These are phyloP conservation scores for Nakazawaea pomicola DNA, from an alignment of 805 yeast genomes.

Conservation along the genomic window DNA sequence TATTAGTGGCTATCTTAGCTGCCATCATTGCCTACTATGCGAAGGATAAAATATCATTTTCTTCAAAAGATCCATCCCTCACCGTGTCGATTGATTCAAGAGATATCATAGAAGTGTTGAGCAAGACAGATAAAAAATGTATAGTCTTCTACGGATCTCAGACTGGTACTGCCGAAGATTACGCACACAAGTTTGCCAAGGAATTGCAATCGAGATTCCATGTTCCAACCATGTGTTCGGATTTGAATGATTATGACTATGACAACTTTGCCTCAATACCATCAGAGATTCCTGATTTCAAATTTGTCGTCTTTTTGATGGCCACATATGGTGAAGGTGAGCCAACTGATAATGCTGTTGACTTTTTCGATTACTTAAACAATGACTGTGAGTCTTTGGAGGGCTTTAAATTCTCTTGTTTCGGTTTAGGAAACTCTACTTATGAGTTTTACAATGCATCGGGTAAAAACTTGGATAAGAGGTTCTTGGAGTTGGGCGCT, in stretches of 20 bases:
- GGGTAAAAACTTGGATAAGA: slow-evolving; percentile 55
- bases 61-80: slow-evolving; percentile 24
- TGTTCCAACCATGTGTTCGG: slow-evolving; percentile 78
- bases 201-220: slow-evolving; percentile 82
- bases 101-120: slow-evolving; percentile 54
- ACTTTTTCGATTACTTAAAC: slow-evolving; percentile 66
- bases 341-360: slow-evolving; percentile 91
- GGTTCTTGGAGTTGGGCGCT: slow-evolving; percentile 63
- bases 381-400: slow-evolving; percentile 52
- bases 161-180: slow-evolving; percentile 98
- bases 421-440: slow-evolving; percentile 93
- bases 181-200: slow-evolving; percentile 84
- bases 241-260: slow-evolving; percentile 82
- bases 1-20: slow-evolving; percentile 58
- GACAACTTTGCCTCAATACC: slow-evolving; percentile 68
- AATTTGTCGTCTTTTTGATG: slow-evolving; percentile 53
- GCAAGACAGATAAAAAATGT: slow-evolving; percentile 63
- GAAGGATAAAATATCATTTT: slow-evolving; percentile 50
- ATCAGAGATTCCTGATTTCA: slow-evolving; percentile 41
- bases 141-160: slow-evolving; percentile 89
- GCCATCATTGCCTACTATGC: slow-evolving; percentile 65
- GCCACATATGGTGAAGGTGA: slow-evolving; percentile 99
- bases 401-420: slow-evolving; percentile 63
- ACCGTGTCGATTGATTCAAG: slow-evolving; percentile 40
- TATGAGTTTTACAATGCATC: slow-evolving; percentile 89